A percentile compares a stretch with the other conserved stretches of the same genome.
Evolutionary conservation across 208 protist genomes (phyloP).

Genomic region (Trichomonas gallinae): DNA sequence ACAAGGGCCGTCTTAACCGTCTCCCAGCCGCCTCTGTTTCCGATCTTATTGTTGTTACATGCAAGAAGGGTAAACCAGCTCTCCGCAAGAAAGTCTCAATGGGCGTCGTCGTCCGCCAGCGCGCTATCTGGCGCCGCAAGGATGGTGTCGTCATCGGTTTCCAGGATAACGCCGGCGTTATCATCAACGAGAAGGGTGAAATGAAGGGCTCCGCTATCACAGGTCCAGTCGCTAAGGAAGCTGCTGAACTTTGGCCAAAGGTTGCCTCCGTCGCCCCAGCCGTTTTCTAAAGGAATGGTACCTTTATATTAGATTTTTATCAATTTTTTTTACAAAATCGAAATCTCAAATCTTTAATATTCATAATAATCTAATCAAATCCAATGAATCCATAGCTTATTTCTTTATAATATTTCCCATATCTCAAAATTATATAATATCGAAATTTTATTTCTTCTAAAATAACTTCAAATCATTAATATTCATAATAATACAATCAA

Average conservation of each 20-base stretch:
- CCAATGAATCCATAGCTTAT: too few species aligned
- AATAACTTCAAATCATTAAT: too few species aligned
- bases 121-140: conserved; percentile 92
- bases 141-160: conserved; percentile 95
- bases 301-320: too few species aligned
- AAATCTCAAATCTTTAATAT: too few species aligned
- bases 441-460: too few species aligned
- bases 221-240: conserved; percentile 97
- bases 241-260: conserved; percentile 97
- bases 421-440: too few species aligned
- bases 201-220: conserved; percentile 98
- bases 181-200: conserved; percentile 99
- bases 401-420: too few species aligned
- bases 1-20: conserved; percentile 91
- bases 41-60: conserved; percentile 95
- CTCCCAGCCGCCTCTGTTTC: conserved; percentile 85
- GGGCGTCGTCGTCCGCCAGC: conserved; percentile 65
- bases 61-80: conserved; percentile 99
- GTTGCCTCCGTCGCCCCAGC: conserved; percentile 79
- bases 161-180: conserved; percentile 97
- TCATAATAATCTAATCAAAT: too few species aligned
- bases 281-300: conserved; percentile 66
- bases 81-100: conserved; percentile 88
- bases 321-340: too few species aligned
- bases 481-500: too few species aligned